Conservation (phyloP, 129 eudicot genomes). For the Saposhnikovia divaricata region DNA sequence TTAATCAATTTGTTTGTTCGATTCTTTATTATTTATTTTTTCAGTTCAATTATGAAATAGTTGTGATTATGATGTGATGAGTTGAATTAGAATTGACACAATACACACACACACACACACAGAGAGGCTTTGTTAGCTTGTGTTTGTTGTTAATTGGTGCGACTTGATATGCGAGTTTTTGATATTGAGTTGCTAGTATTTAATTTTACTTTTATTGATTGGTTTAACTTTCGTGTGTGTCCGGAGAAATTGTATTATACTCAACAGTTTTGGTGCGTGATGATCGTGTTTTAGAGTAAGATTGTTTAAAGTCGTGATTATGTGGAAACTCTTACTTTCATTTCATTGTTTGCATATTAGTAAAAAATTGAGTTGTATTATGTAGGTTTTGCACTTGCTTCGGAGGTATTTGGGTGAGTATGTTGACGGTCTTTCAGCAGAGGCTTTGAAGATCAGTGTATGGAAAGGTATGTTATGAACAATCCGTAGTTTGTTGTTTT, state of each 20-base stretch:
- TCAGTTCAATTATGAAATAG: not conserved
- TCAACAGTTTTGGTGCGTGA: not conserved
- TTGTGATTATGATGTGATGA: not conserved
- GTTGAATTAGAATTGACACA: not conserved
- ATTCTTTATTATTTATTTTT: not conserved
- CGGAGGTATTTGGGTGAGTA: slow-evolving; percentile 91
- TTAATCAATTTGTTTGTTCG: not conserved
- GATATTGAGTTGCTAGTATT: too few relatives aligned
- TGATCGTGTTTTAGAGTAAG: not conserved
- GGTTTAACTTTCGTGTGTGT: not conserved
- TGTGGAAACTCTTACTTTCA: not conserved
- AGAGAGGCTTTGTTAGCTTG: not conserved
- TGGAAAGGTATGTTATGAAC: slow-evolving; percentile 62
- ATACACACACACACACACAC: too few relatives aligned
- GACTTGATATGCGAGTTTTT: not conserved
- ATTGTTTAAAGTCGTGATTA: not conserved
- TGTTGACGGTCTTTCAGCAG: slow-evolving; percentile 95
- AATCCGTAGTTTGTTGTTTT: not conserved
- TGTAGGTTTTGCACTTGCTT: slow-evolving; percentile 94
- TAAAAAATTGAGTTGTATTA: not conserved
- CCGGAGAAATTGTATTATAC: not conserved
- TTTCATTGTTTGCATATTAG: not conserved
- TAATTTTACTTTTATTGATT: too few relatives aligned
- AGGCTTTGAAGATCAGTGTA: slow-evolving; percentile 90
- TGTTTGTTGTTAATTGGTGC: not conserved